A percentile compares a stretch with the other conserved stretches of the same genome.
Evolutionary conservation across 192 early-diverging fungal genomes (phyloP).

Genomic region (Coemansia umbellata): DNA sequence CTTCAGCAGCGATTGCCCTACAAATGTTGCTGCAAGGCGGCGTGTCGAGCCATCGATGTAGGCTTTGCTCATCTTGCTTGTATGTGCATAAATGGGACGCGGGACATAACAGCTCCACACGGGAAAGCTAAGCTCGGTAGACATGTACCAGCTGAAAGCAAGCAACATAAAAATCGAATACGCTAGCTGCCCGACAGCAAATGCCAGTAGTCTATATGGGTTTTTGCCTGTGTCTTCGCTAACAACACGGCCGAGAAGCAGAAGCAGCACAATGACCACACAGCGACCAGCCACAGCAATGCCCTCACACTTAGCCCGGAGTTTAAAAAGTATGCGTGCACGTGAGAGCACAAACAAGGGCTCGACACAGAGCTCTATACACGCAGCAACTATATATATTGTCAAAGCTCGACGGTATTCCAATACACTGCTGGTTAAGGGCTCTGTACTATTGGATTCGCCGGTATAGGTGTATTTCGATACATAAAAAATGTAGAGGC

Average conservation of each 20-base stretch:
- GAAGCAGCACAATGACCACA: conserved; percentile 59
- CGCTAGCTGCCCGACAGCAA: conserved; percentile 75
- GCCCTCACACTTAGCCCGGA: conserved; percentile 80
- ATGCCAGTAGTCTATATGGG: conserved; percentile 64
- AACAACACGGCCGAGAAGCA: conserved; percentile 48
- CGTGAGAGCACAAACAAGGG: conserved; percentile 78
- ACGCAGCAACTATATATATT: conserved; percentile 70
- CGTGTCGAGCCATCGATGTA: conserved; percentile 62
- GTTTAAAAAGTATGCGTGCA: conserved; percentile 66
- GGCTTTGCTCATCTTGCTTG: not conserved
- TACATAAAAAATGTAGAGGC: conserved; percentile 53
- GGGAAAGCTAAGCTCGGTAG: conserved; percentile 31
- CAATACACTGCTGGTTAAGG: conserved; percentile 21
- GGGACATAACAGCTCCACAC: conserved; percentile 37
- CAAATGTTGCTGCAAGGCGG: conserved; percentile 72
- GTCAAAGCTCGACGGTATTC: conserved; percentile 55
- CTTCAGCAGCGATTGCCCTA: conserved; percentile 86
- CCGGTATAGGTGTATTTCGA: too few relatives aligned
- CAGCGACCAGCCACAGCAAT: conserved; percentile 74
- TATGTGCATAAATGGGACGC: not conserved
- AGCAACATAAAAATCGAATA: conserved; percentile 62
- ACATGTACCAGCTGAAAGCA: conserved; percentile 57
- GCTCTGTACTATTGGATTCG: not conserved
- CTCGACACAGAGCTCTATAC: conserved; percentile 79
- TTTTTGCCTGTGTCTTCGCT: conserved; percentile 22